These are phyloP conservation scores for Haplosporangium sp. DNA, from an alignment of 371 early-diverging fungal species.

Conservation along the genomic window DNA sequence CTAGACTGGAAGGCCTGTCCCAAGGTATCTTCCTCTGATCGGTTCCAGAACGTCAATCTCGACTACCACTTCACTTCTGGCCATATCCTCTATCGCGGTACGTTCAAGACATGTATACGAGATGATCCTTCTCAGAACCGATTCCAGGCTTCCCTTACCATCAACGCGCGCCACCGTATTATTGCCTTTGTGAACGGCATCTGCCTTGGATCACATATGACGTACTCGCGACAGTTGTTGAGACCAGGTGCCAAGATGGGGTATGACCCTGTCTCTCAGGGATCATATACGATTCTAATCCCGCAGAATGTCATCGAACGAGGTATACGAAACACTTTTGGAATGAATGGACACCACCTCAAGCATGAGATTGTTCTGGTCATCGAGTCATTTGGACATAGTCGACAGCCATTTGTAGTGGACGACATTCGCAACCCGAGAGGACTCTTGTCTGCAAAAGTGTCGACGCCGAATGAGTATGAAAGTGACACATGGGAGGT, in stretches of 20 bases:
- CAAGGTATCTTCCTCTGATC: conserved; percentile 19
- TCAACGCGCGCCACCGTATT: conserved; percentile 79
- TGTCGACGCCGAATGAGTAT: conserved; percentile 37
- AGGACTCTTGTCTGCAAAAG: conserved; percentile 73
- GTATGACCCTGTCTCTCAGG: conserved; percentile 70
- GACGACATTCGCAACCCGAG: conserved; percentile 84
- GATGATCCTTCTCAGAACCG: conserved; percentile 34
- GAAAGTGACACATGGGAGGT: conserved; percentile 69
- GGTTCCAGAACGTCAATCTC: conserved; percentile 56
- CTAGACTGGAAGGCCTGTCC: conserved; percentile 59
- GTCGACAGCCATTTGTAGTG: conserved; percentile 77
- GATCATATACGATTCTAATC: conserved; percentile 26
- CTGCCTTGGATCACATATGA: conserved; percentile 82
- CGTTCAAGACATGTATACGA: conserved; percentile 29
- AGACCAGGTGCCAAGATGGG: conserved; percentile 78
- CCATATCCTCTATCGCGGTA: conserved; percentile 71
- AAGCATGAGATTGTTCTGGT: conserved; percentile 70
- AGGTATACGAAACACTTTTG: background rate
- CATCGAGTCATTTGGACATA: conserved; percentile 84
- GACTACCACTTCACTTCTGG: conserved; percentile 76
- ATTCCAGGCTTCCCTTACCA: conserved; percentile 55
- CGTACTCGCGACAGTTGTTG: conserved; percentile 73
- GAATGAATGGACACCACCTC: background rate
- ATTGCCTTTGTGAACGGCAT: conserved; percentile 76
- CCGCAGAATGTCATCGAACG: conserved; percentile 13